Evolutionary conservation across 83 land plant species (phyloP), one percentile per base, ranked within the genome.

Genomic region (Picea abies): DNA sequence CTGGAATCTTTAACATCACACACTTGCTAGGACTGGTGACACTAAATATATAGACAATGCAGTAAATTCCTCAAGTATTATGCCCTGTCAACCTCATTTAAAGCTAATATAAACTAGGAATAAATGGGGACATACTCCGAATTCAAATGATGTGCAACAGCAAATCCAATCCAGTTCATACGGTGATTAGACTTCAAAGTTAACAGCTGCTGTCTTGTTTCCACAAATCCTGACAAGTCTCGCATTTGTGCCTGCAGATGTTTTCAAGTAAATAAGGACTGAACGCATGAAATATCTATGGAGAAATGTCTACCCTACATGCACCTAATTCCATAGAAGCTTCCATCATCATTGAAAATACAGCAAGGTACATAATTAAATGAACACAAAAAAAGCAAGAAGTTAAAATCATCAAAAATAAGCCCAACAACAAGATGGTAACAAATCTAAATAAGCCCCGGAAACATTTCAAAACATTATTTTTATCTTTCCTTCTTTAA

Each of bases 121-220:
- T 3, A 9, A 8, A 10, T 44, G 14, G 22, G 12, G 26, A 73
- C 88, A 78, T 90, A 96, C 98, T 32, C 35, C 2, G 1, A 32
- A 32, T 32, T 1, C 35, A 32, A 32, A 32, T 32, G 35, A 32
- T 32, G 35, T 32, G 35, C 35, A 32, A 32, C 35, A 32, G 0
- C 2, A 32, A 1, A 32, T 32, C 35, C 35, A 32, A 32, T 32
- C 2, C 2, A 32, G 35, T 32, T 1, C 35, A 32, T 32, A 32
- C 35, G 2, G 2, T 32, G 3, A 32, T 32, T 32, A 32, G 35
- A 32, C 35, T 32, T 32, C 35, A 32, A 32, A 32, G 35, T 32
- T 32, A 32, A 32, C 1, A 32, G 35, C 0, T 32, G 35, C 1
- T 32, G 35, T 32, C 35, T 32, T 32, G 35, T 32, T 32, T 32